Evolutionary conservation across 768 basidiomycete species (phyloP).

Genomic region (Lactifluus hygrophoroides): DNA sequence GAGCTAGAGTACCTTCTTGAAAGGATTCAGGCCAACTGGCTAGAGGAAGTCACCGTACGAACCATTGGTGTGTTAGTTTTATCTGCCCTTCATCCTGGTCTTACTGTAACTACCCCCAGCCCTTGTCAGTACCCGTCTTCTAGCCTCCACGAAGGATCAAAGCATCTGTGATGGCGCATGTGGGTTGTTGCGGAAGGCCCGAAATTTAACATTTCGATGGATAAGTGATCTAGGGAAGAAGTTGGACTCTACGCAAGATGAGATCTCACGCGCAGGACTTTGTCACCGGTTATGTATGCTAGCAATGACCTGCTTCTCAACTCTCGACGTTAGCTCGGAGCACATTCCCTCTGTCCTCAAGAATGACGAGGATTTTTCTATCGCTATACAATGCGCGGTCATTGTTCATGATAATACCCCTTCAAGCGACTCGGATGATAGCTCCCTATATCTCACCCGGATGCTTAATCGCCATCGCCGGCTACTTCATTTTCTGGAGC

Average conservation of each 20-base stretch:
- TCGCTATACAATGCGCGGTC: slow-evolving; percentile 8
- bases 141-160: background rate
- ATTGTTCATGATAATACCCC: slow-evolving; percentile 1
- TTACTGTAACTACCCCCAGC: background rate
- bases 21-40: slow-evolving; percentile 36
- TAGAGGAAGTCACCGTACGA: slow-evolving; percentile 11
- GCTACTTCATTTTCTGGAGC: background rate
- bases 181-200: background rate
- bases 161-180: background rate
- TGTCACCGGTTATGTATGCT: background rate
- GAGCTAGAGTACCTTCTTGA: slow-evolving; percentile 31
- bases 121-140: background rate
- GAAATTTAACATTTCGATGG: background rate
- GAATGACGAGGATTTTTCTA: background rate
- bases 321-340: background rate
- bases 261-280: background rate
- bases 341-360: background rate
- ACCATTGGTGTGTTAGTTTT: background rate
- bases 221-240: background rate
- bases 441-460: background rate
- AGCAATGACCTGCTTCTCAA: slow-evolving; percentile 2
- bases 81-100: background rate
- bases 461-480: background rate
- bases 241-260: background rate
- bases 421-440: background rate